Evolutionary conservation across 139 green algal species (phyloP), one percentile per base, ranked within the genome.

Genomic region (Diplosphaera chodatii): DNA sequence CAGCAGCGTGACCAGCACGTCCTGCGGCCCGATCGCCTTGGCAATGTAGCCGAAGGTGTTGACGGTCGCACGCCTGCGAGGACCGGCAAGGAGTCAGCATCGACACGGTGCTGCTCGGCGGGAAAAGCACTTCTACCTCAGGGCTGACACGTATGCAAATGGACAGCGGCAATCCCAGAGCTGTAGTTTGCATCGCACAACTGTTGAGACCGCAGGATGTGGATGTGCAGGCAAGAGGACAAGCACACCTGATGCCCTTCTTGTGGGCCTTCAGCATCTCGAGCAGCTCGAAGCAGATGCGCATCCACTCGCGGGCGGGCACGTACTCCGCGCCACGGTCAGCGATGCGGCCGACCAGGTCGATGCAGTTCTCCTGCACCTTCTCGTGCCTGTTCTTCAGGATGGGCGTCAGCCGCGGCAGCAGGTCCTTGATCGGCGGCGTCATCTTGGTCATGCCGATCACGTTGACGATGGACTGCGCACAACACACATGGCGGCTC

Each of bases 11-110:
- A 96, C 95, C 74, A 99, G 86, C 76, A 99, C 95, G 71, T 99
- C 95, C 84, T 98, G 89, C 33, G 95, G 87, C 8, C 92, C 95
- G 63, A 99, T 97, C 41, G 95, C 95, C 85, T 97, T 97, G 67
- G 95, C 95, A 72, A 99, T 99, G 87, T 98, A 98, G 56, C 95
- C 95, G 87, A 99, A 99, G 0, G 95, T 99, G 87, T 98, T 98
- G 80, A 99, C 96, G 0, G 95, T 96, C 16, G 95, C 94, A 55
- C 93, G 84, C 28, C 48, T 59, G n/a, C n/a, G 48, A 10, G 25
- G 48, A 59, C n/a, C n/a, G 48, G 8, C 16, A n/a, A n/a, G n/a
- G n/a, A n/a, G n/a, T n/a, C n/a, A n/a, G n/a, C n/a, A n/a, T n/a
- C n/a, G n/a, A n/a, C n/a, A n/a, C n/a, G n/a, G n/a, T n/a, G n/a